Percentiles rank a stretch among this genome's conserved stretches.
Evolutionary conservation across 768 basidiomycete genomes (phyloP).

Genomic region (Pulveroboletus sp.): DNA sequence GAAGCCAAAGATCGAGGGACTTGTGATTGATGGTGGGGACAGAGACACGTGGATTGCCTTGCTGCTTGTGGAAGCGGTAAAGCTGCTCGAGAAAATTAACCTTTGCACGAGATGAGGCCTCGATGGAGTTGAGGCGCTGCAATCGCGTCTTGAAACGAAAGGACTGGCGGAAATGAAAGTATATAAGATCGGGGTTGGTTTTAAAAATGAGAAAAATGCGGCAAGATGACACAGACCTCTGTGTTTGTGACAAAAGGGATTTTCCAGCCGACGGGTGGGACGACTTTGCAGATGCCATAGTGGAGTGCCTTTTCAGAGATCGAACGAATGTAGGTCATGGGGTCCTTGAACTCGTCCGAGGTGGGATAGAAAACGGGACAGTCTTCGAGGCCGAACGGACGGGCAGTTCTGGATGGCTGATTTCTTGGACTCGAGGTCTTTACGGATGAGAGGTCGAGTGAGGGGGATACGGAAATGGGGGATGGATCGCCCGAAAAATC

Average conservation of each 20-base stretch:
- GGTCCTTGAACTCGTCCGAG: slow-evolving; percentile 89
- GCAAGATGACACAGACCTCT: slow-evolving; percentile 57
- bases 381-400: slow-evolving; percentile 85
- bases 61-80: slow-evolving; percentile 94
- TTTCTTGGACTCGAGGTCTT: slow-evolving; percentile 60
- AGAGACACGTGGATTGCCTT: slow-evolving; percentile 86
- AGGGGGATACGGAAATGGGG: slow-evolving; percentile 61
- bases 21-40: slow-evolving; percentile 94
- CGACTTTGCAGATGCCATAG: slow-evolving; percentile 93
- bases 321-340: slow-evolving; percentile 87
- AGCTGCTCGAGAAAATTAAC: slow-evolving; percentile 97
- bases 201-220: slow-evolving; percentile 25
- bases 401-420: slow-evolving; percentile 36
- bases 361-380: slow-evolving; percentile 90
- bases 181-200: slow-evolving; percentile 17
- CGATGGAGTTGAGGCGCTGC: slow-evolving; percentile 93
- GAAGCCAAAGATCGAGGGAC: slow-evolving; percentile 88
- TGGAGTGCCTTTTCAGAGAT: slow-evolving; percentile 68
- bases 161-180: slow-evolving; percentile 40
- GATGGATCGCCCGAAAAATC: slow-evolving; percentile 47
- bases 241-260: slow-evolving; percentile 96
- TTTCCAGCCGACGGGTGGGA: slow-evolving; percentile 90
- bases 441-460: slow-evolving; percentile 67
- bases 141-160: slow-evolving; percentile 97
- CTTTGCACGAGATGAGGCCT: slow-evolving; percentile 95